Evolutionary conservation across 352 stramenopile genomes (phyloP).

Genomic region (Phytophthora citricola): DNA sequence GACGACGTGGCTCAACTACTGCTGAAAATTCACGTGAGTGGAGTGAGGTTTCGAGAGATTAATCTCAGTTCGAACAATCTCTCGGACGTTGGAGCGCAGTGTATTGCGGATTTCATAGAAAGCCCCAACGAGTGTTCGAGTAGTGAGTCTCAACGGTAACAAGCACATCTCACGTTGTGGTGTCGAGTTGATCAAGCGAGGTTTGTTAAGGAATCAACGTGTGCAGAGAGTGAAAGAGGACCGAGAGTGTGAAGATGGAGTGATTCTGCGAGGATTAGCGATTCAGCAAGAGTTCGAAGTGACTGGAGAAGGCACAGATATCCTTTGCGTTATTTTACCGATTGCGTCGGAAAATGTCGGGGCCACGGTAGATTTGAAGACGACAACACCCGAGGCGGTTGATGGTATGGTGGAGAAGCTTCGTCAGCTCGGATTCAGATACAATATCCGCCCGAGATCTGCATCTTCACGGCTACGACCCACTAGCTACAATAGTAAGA

Average conservation of each 20-base stretch:
- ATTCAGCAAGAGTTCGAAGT: conserved; percentile 24
- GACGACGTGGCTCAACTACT: conserved; percentile 49
- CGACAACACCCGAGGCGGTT: conserved; percentile 15
- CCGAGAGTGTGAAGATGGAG: not conserved
- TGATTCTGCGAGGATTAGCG: conserved; percentile 24
- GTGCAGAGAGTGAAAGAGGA: conserved; percentile 37
- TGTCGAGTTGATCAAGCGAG: conserved; percentile 36
- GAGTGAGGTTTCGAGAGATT: conserved; percentile 41
- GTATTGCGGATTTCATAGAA: conserved; percentile 56
- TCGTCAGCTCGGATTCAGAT: conserved; percentile 34
- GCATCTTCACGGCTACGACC: conserved; percentile 6
- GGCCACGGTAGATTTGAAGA: not conserved
- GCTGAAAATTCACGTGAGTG: conserved; percentile 49
- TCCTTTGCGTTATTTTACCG: conserved; percentile 24
- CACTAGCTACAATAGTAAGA: conserved; percentile 4
- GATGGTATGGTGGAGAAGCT: conserved; percentile 30
- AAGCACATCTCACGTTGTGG: conserved; percentile 41
- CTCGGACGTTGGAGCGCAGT: conserved; percentile 45
- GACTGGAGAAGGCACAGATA: conserved; percentile 25
- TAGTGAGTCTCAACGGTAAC: conserved; percentile 46
- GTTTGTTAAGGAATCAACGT: conserved; percentile 37
- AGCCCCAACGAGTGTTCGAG: conserved; percentile 17
- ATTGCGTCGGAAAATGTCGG: not conserved
- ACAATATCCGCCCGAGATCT: conserved; percentile 20
- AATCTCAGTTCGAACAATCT: conserved; percentile 46